A percentile compares a stretch with the other conserved stretches of the same genome.
These are phyloP conservation scores for Simmondsia chinensis DNA, from an alignment of 148 eudicot species.

Conservation along the genomic window DNA sequence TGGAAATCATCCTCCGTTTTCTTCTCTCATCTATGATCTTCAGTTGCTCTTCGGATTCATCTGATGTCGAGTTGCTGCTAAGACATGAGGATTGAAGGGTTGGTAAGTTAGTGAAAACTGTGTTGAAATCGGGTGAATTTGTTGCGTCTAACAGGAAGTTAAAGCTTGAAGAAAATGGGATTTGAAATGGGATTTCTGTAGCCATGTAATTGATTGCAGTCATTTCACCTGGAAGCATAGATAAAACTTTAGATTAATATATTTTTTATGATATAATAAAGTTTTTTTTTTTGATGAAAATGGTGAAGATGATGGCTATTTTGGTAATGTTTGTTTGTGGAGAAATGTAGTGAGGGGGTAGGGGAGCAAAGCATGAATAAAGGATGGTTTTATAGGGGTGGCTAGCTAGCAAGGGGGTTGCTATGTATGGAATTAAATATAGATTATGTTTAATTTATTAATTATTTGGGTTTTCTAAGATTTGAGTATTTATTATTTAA, in stretches of 20 bases:
- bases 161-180: conserved; percentile 14
- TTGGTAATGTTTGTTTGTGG: no score
- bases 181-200: conserved; percentile 12
- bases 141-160: conserved; percentile 13
- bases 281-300: conserved; percentile 1
- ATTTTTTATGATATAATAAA: background rate
- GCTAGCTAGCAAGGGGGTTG: no score
- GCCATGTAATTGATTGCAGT: conserved; percentile 26
- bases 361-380: no score
- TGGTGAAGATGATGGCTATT: conserved; percentile 3
- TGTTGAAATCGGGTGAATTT: conserved; percentile 14
- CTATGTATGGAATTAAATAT: no score
- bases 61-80: conserved; percentile 59
- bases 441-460: no score
- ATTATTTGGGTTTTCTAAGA: no score
- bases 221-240: conserved; percentile 37
- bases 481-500: no score
- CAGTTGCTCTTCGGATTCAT: conserved; percentile 49
- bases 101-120: conserved; percentile 12
- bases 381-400: no score
- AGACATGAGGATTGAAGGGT: conserved; percentile 23
- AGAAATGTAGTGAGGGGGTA: no score
- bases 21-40: conserved; percentile 59
- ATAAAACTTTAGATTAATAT: background rate
- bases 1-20: conserved; percentile 76